These are phyloP conservation scores for Saksenaea oblongispora DNA, from an alignment of 371 early-diverging fungal species.

Conservation along the genomic window DNA sequence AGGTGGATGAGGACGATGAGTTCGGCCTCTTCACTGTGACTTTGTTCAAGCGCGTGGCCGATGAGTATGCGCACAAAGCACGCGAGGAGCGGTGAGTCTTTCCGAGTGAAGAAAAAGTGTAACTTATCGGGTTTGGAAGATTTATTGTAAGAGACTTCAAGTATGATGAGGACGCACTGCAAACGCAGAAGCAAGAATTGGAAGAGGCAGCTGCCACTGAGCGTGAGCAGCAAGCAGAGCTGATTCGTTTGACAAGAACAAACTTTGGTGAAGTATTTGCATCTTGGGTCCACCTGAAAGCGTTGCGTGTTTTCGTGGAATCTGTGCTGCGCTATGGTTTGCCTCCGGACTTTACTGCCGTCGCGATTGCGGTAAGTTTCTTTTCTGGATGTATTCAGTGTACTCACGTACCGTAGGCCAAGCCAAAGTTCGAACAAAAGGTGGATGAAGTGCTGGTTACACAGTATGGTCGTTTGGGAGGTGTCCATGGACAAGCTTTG, in stretches of 20 bases:
- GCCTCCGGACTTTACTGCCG: constrained; percentile 91
- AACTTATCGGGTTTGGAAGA: constrained; percentile 30
- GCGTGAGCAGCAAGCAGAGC: constrained; percentile 73
- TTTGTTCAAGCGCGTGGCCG: constrained; percentile 80
- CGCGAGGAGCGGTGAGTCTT: constrained; percentile 76
- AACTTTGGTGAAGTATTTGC: constrained; percentile 93
- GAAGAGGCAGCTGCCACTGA: constrained; percentile 73
- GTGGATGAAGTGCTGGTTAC: constrained; percentile 68
- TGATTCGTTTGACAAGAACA: constrained; percentile 85
- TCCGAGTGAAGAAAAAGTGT: background rate
- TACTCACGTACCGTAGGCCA: constrained; percentile 52
- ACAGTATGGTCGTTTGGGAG: constrained; percentile 69
- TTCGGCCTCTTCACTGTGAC: constrained; percentile 92
- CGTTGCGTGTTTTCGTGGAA: constrained; percentile 92
- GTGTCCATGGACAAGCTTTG: constrained; percentile 46
- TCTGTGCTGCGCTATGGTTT: constrained; percentile 96
- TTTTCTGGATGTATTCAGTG: background rate
- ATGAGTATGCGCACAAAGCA: constrained; percentile 89
- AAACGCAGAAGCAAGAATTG: constrained; percentile 72
- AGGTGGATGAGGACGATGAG: constrained; percentile 91
- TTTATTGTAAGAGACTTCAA: constrained; percentile 94
- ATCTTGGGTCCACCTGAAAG: constrained; percentile 93
- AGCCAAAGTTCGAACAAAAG: constrained; percentile 78
- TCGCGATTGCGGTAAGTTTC: constrained; percentile 68
- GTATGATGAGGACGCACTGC: constrained; percentile 79